Conservation (phyloP, 2,329 filamentous ascomycete genomes). For the Aspergillus sojae region DNA sequence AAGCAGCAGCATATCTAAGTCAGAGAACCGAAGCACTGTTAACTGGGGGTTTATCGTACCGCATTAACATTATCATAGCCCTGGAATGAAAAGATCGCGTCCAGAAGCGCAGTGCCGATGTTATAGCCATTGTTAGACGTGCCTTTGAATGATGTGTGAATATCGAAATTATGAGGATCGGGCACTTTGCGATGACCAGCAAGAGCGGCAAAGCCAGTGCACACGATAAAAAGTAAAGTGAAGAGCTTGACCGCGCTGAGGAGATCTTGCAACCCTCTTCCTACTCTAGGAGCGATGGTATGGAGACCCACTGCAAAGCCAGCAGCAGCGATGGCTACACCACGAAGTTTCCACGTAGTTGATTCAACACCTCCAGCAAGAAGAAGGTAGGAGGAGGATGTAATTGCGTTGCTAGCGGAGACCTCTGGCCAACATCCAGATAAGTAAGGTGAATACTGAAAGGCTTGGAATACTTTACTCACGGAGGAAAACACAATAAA, state of each 20-base stretch:
- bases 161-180: conserved; percentile 46
- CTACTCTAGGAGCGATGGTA: conserved; percentile 41
- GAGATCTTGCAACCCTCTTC: conserved; percentile 48
- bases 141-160: conserved; percentile 23
- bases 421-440: conserved; percentile 3
- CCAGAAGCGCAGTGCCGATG: conserved; percentile 36
- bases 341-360: conserved; percentile 30
- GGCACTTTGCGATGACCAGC: conserved; percentile 40
- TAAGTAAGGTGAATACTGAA: neutral
- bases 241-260: conserved; percentile 51
- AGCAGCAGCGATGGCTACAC: conserved; percentile 30
- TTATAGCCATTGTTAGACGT: conserved; percentile 25
- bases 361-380: conserved; percentile 24
- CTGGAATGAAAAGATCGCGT: conserved; percentile 47
- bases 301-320: conserved; percentile 46
- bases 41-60: conserved; percentile 9
- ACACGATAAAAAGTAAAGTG: conserved; percentile 47
- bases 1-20: neutral
- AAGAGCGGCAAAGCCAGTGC: conserved; percentile 45
- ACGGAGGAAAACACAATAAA: conserved; percentile 47
- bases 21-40: neutral
- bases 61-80: conserved; percentile 35
- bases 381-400: conserved; percentile 27
- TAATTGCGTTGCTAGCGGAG: conserved; percentile 30
- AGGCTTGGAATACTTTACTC: neutral